Base-by-base conservation (phyloP, 208 protist species). In the Acanthamoeba royreba region DNA sequence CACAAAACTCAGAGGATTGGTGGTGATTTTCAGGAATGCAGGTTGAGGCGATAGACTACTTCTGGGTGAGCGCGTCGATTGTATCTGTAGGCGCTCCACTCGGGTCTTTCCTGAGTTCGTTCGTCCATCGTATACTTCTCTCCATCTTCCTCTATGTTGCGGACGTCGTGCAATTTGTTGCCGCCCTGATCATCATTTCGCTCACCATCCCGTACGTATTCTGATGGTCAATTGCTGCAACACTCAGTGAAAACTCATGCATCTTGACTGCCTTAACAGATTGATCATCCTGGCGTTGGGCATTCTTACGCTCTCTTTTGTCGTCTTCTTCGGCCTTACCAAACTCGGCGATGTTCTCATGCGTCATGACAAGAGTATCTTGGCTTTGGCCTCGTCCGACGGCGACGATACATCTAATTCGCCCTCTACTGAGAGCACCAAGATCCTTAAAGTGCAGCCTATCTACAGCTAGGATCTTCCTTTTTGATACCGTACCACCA, bases 81-180 rank as follows among this genome's bases (percentile, higher is more conserved):
- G 92, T 94, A 43, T 92, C 38, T 4, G 47, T 90, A 19, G 92
- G 92, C 11, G 92, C 74, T 13, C 92, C 92, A n/a, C 33, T 94
- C n/a, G 92, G 92, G 7, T 46, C 92, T 28, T 94, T 94, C 66
- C 49, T 94, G 31, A 58, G 43, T 28, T 94, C 92, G 69, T 94
- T 74, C 53, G 42, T 94, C 17, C 92, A 94, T 45, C 49, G 92
- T 8, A 46, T 83, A 25, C 2, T 94, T 15, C 66, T 90, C 31
- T 42, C 31, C 40, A 42, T 45, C 25, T 94, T 94, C 49, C 43
- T 94, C 33, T 94, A 89, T 42, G 58, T 94, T 22, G 49, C 92
- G n/a, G 92, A 94, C 83, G 40, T 72, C 28, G 83, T 79, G 40
- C 92, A 94, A 53, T 94, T 94, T 45, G 55, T 94, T 19, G 55